Evolutionary conservation across 1,284 basidiomycete species (phyloP).

Genomic region (Trichosporon sp.): DNA sequence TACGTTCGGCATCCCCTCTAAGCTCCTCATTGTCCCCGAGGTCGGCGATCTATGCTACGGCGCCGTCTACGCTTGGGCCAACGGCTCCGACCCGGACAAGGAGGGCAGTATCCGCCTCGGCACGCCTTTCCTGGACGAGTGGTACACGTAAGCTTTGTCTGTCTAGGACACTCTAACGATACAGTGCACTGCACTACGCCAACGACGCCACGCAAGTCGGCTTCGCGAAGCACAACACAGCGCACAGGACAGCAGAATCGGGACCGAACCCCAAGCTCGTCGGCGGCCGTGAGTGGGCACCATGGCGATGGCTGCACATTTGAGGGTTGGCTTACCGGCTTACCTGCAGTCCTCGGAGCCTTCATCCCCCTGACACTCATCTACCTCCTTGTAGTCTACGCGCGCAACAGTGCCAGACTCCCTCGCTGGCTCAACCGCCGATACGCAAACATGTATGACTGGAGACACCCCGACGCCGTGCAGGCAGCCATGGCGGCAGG

Average conservation of each 20-base stretch:
- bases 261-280: neutral
- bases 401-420: conserved; percentile 17
- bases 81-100: conserved; percentile 31
- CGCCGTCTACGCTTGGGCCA: conserved; percentile 38
- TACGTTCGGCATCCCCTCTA: conserved; percentile 30
- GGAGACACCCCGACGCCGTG: neutral
- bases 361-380: conserved; percentile 32
- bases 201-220: conserved; percentile 31
- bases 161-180: neutral
- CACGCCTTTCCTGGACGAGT: conserved; percentile 39
- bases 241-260: neutral
- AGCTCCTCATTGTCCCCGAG: conserved; percentile 24
- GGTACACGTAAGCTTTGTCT: conserved; percentile 38
- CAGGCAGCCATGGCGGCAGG: neutral
- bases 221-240: conserved; percentile 24
- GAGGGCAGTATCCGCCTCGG: conserved; percentile 40
- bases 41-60: conserved; percentile 37
- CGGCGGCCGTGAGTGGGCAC: conserved; percentile 25
- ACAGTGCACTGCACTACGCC: conserved; percentile 38
- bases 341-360: conserved; percentile 31
- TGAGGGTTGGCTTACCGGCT: neutral
- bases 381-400: conserved; percentile 30
- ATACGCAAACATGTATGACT: neutral
- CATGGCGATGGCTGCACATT: too few relatives aligned
- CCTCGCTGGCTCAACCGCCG: conserved; percentile 6